Base-by-base conservation (phyloP, 176 grass and related monocot species). In the Carex scoparia region DNA sequence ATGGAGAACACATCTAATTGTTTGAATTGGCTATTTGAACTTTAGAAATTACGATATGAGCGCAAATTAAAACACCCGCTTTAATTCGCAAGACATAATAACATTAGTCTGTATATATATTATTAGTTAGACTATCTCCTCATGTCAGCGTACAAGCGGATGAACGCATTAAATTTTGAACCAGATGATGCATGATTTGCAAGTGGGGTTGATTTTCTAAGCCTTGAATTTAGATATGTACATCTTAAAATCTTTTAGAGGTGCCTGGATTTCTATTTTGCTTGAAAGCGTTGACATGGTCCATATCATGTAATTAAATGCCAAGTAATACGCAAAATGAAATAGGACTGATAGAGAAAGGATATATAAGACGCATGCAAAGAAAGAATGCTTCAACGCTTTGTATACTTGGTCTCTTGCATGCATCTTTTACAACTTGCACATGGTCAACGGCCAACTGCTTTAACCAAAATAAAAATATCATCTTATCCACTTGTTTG, bases 351-450 rank as follows among this genome's bases (percentile, higher is more conserved):
- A 83, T 2, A 30, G 49, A 77, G 27, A 40, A 77, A 77, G 23
- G 23, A 23, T 30, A 70, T n/a, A 33, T 2, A 32, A 51, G n/a
- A 83, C 15, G 5, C 40, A 83, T 83, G 80, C 77, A 80, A 38
- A 35, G 81, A 83, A 83, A 35, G 81, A 83, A 83, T 66, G 79
- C 32, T 64, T 81, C 79, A 81, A 83, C 63, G 32, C 35, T 53
- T 48, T 68, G 62, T 44, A 67, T 44, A 67, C 80, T 42, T 14
- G 46, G 60, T 67, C 80, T 77, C 8, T 53, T 77, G 61, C 60
- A 54, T 82, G 61, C 60, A 76, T 76, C 48, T 23, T 54, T 55
- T 33, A 14, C 23, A 15, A 1, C 60, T 65, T 55, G 42, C 13
- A 83, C 81, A 33, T 2, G 30, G 61, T 83, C 63, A 68, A 46